Conservation (phyloP, 345 rosid species). For the Boechera stricta region DNA sequence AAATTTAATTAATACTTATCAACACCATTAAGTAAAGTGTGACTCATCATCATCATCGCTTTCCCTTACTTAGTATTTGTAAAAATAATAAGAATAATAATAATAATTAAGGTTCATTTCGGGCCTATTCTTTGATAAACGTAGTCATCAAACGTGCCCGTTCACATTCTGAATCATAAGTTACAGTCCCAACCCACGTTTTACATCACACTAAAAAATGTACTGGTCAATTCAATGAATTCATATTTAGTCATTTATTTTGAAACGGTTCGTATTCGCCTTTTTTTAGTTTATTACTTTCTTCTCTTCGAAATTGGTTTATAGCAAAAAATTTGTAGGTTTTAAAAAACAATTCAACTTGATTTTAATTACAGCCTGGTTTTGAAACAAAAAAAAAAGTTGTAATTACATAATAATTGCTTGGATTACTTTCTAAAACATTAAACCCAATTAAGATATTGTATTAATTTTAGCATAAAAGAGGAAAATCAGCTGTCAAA, state of each 20-base stretch:
- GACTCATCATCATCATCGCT: neutral
- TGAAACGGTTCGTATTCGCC: neutral
- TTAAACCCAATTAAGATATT: neutral
- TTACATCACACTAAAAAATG: constrained; percentile 1
- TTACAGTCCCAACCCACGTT: constrained; percentile 17
- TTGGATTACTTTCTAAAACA: neutral
- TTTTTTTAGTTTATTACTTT: neutral
- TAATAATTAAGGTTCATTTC: neutral
- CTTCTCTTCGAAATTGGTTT: neutral
- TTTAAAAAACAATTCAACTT: neutral
- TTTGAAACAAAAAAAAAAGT: neutral
- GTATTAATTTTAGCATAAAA: constrained; percentile 5
- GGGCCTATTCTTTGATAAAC: neutral
- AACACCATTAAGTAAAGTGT: constrained; percentile 23
- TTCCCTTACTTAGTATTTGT: neutral
- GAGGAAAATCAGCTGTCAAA: constrained; percentile 13
- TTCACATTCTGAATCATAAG: constrained; percentile 19
- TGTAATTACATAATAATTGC: neutral
- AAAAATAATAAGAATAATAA: no score
- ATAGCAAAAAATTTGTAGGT: neutral
- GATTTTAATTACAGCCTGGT: neutral
- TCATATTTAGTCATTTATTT: neutral
- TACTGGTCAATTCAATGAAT: neutral
- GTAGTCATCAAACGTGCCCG: constrained; percentile 11
- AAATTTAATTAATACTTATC: neutral